A percentile compares a stretch with the other conserved stretches of the same genome.
Conservation (phyloP, 2,329 filamentous ascomycete genomes). For the Stachybotrys elegans region DNA sequence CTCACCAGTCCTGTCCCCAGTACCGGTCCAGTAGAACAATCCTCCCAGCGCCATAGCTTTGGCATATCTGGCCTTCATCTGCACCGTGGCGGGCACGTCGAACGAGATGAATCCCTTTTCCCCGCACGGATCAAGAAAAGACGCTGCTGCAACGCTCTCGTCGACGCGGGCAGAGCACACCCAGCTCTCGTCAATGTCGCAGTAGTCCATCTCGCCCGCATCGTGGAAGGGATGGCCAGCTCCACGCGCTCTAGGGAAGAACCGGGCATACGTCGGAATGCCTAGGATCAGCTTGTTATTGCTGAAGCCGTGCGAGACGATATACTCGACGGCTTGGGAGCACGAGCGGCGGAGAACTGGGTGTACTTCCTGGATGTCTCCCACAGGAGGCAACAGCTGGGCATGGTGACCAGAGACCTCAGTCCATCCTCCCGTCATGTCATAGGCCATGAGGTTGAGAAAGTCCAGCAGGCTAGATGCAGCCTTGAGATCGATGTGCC, state of each 20-base stretch:
- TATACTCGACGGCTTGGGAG: slow-evolving; percentile 50
- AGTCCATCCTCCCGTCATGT: slow-evolving; percentile 61
- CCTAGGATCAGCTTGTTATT: slow-evolving; percentile 56
- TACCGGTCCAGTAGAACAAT: slow-evolving; percentile 66
- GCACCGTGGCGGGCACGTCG: slow-evolving; percentile 56
- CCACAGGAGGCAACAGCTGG: slow-evolving; percentile 46
- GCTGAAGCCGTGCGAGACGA: slow-evolving; percentile 48
- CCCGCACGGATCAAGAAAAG: slow-evolving; percentile 38
- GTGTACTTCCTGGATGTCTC: slow-evolving; percentile 15
- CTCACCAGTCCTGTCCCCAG: slow-evolving; percentile 47
- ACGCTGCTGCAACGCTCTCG: slow-evolving; percentile 48
- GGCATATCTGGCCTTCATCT: slow-evolving; percentile 56
- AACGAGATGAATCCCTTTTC: slow-evolving; percentile 56
- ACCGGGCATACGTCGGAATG: slow-evolving; percentile 58
- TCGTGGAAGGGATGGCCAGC: slow-evolving; percentile 47
- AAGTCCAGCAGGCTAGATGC: slow-evolving; percentile 51
- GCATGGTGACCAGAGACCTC: slow-evolving; percentile 58
- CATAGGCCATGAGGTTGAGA: slow-evolving; percentile 66
- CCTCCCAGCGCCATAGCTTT: slow-evolving; percentile 51
- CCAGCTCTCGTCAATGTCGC: slow-evolving; percentile 52
- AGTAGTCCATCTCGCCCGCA: slow-evolving; percentile 55
- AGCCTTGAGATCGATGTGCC: slow-evolving; percentile 50
- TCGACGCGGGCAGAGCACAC: slow-evolving; percentile 39
- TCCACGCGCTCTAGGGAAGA: slow-evolving; percentile 49
- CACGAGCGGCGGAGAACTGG: slow-evolving; percentile 37